Evolutionary conservation across 352 stramenopile species (phyloP), one percentile per base, ranked within the genome.

Genomic region (Pythium biforme): DNA sequence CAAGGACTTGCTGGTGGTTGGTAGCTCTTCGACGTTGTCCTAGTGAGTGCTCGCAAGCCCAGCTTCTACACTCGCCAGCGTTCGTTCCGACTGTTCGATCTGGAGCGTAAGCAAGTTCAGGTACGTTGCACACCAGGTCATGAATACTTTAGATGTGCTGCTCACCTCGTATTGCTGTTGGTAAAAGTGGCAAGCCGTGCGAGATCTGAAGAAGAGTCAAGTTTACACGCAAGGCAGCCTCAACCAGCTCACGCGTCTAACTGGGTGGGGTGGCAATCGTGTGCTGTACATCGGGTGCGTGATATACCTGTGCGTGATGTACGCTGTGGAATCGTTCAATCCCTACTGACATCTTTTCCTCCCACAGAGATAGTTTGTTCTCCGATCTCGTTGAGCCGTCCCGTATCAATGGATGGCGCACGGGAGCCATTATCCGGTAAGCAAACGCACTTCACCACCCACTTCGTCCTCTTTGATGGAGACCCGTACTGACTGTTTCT

Each of bases 301-400:
- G 2, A 1, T 20, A 25, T 10, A 41, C 4, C 17, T 26, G 4
- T 3, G 37, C 23, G 3, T 29, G 12, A 34, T 46, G 25, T 26
- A n/a, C n/a, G n/a, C n/a, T n/a, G n/a, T n/a, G n/a, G n/a, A n/a
- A n/a, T n/a, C n/a, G n/a, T n/a, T n/a, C n/a, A n/a, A n/a, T n/a
- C n/a, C n/a, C n/a, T n/a, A n/a, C 37, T 34, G 1, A 43, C 31
- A 33, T 39, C 17, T 31, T 46, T 50, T 52, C 6, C 4, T 64
- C 6, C n/a, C 34, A 51, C 64, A 90, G 81, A 34, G 93, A 98
- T 57, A 97, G 90, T 43, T 69, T 98, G 17, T 98, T 98, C 68
- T 94, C 94, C 9, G 92, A 98, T 79, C 75, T 98, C 41, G 90
- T 97, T 10, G 92, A 98, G 66, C 92, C 94, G 5, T 96, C 94